Percentiles rank a stretch among this genome's conserved stretches.
Conservation (phyloP, 1,284 basidiomycete genomes). For the Trametes sp. region DNA sequence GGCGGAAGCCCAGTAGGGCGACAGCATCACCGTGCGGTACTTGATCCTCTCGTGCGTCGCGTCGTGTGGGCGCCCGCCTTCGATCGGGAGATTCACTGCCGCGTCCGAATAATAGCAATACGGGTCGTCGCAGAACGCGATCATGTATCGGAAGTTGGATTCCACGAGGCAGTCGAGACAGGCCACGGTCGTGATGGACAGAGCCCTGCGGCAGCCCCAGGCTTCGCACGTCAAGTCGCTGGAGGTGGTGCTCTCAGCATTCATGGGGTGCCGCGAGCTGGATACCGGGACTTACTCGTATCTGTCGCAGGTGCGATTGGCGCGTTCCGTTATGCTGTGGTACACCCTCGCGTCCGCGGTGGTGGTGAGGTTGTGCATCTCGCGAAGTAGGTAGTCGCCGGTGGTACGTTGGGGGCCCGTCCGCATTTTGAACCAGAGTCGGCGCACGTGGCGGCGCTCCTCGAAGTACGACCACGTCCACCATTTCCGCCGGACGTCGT, state of each 20-base stretch:
- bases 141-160: neutral
- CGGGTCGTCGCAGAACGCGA: slow-evolving; percentile 9
- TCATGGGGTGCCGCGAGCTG: neutral
- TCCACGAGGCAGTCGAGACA: slow-evolving; percentile 1
- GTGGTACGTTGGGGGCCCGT: neutral
- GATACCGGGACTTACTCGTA: neutral
- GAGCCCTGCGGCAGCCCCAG: neutral
- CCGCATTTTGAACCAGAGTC: neutral
- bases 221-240: slow-evolving; percentile 4
- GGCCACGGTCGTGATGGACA: neutral
- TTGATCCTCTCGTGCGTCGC: neutral
- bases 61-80: neutral
- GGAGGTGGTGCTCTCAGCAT: no score
- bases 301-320: neutral
- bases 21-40: slow-evolving; percentile 4
- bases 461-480: slow-evolving; percentile 11
- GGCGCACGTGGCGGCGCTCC: slow-evolving; percentile 8
- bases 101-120: neutral
- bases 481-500: slow-evolving; percentile 24
- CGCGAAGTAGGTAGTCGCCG: neutral
- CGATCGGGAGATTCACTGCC: neutral
- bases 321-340: neutral
- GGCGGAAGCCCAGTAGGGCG: neutral
- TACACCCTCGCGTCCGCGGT: slow-evolving; percentile 5
- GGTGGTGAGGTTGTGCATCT: neutral